Evolutionary conservation across 1,139 yeast genomes (phyloP), one percentile per base, ranked within the genome.

Genomic region (Kazachstania sp.): DNA sequence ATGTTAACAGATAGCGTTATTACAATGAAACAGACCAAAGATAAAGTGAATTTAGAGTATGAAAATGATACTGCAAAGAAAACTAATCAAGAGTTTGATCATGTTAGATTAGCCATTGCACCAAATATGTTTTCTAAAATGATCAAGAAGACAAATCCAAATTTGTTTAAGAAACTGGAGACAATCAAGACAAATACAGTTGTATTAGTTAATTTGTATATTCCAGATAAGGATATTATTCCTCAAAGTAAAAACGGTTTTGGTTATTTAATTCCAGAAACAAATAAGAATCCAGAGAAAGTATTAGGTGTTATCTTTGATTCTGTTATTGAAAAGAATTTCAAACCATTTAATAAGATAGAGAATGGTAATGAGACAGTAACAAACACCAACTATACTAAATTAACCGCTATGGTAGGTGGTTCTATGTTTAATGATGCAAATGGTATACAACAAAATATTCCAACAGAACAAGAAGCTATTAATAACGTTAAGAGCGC

Each of bases 231-330:
- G 35, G 68, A 68, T 41, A 64, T 69, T 18, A 62, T 66, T 4
- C 53, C 61, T 11, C 52, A 55, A 26, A 55, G 54, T 35, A 61
- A 65, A 39, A 66, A 74, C 44, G 95, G 97, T 44, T 92, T 92
- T 71, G 98, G 98, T 2, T 87, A 85, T 57, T 73, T 92, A 47
- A 86, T 87, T 3, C 98, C 98, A 37, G 73, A 67, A 60, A 67
- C 67, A 39, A 60, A 63, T 34, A 56, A 63, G 7, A 83, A 86
- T 56, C 75, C 78, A 1, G 82, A 80, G 45, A 72, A 77, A 20
- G 67, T 88, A 18, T 70, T 92, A 39, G 98, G 98, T 1, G 87
- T 87, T 1, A 87, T 92, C 31, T 92, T 85, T 65, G 97, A 92
- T 63, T 86, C 96, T 1, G 88, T 86, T 45, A 77, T 86, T 13